Evolutionary conservation across 345 rosid species (phyloP).

Genomic region (Zanthoxylum bungeanum): DNA sequence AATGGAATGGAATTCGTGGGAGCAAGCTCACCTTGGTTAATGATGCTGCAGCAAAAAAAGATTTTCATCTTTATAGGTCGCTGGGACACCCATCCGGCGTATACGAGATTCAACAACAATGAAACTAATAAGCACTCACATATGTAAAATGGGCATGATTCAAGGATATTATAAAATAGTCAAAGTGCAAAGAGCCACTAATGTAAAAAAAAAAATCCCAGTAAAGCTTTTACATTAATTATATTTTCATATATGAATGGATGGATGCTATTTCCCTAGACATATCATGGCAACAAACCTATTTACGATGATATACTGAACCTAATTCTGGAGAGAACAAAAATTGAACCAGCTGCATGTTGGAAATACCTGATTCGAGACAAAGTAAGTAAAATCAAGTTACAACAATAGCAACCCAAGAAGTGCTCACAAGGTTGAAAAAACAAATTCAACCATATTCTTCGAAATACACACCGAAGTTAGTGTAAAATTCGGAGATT

Average conservation of each 20-base stretch:
- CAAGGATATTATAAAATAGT: not conserved
- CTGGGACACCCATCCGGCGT: conserved; percentile 67
- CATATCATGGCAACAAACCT: conserved; percentile 46
- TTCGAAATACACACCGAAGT: too few species aligned
- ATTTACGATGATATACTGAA: conserved; percentile 75
- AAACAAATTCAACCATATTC: not conserved
- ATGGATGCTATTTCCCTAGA: not conserved
- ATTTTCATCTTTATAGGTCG: conserved; percentile 87
- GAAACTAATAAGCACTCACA: not conserved
- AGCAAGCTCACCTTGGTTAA: conserved; percentile 66
- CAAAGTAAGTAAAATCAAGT: conserved; percentile 1
- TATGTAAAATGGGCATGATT: not conserved
- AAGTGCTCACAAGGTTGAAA: not conserved
- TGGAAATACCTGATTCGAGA: conserved; percentile 71
- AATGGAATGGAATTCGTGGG: too few species aligned
- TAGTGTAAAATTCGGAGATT: too few species aligned
- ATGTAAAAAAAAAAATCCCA: not conserved
- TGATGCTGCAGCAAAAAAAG: conserved; percentile 84
- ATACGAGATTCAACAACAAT: not conserved
- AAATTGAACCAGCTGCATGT: conserved; percentile 71
- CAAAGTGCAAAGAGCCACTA: not conserved
- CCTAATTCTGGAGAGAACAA: conserved; percentile 80
- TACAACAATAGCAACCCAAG: not conserved
- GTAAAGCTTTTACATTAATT: not conserved
- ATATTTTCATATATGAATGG: not conserved